Percentiles rank a stretch among this genome's conserved stretches.
These are phyloP conservation scores for Blastobotrys indianensis DNA, from an alignment of 1,139 yeast species.

Conservation along the genomic window DNA sequence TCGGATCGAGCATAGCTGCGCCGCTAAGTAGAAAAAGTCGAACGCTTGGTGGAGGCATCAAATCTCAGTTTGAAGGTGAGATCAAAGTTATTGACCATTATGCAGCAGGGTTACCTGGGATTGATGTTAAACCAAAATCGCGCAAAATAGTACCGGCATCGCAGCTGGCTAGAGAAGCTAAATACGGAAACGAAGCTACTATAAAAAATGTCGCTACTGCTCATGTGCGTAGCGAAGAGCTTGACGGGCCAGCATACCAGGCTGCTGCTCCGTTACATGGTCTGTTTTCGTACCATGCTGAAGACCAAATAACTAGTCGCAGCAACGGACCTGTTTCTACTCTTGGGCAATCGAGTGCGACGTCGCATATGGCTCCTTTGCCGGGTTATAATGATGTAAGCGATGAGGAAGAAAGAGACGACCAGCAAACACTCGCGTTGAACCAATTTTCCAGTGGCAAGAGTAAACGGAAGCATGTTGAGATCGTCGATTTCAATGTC, in stretches of 20 bases:
- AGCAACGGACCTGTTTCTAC: too few relatives aligned
- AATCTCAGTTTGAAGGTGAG: slow-evolving; percentile 25
- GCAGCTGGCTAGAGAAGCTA: slow-evolving; percentile 27
- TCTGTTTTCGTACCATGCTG: too few relatives aligned
- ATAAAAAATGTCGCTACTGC: too few relatives aligned
- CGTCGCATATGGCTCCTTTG: too few relatives aligned
- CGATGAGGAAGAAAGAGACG: too few relatives aligned
- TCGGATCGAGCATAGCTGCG: slow-evolving; percentile 4
- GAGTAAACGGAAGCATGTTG: slow-evolving; percentile 8
- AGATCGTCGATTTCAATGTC: slow-evolving; percentile 28
- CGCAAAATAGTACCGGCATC: slow-evolving; percentile 24
- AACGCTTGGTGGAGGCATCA: slow-evolving; percentile 25
- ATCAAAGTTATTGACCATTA: slow-evolving; percentile 9
- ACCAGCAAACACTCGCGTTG: too few relatives aligned
- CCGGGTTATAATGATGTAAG: too few relatives aligned
- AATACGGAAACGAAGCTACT: slow-evolving; percentile 15
- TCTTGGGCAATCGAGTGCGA: too few relatives aligned
- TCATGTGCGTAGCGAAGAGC: too few relatives aligned
- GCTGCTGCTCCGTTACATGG: too few relatives aligned
- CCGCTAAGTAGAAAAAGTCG: slow-evolving; percentile 17
- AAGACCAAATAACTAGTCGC: too few relatives aligned
- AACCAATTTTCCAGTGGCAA: not conserved
- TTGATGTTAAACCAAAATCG: not conserved
- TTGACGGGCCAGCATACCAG: too few relatives aligned
- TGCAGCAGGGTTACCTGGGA: not conserved